These are phyloP conservation scores for Ajuga reptans DNA, from an alignment of 305 asterid genomes.

Conservation along the genomic window DNA sequence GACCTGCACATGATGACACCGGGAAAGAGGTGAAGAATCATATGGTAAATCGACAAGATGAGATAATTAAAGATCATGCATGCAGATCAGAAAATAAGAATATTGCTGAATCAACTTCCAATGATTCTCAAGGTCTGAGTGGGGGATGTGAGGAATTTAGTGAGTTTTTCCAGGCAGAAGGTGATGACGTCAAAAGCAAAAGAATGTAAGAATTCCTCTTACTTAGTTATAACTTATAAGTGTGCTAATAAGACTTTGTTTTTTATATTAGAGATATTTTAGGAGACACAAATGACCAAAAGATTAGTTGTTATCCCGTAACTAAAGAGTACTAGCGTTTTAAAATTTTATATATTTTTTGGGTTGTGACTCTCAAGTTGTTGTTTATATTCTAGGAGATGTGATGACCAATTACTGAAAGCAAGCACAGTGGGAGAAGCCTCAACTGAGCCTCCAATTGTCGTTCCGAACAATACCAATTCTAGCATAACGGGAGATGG, in stretches of 20 bases:
- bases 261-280: background rate
- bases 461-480: constrained; percentile 33
- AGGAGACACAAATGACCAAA: background rate
- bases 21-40: constrained; percentile 21
- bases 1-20: constrained; percentile 19
- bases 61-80: constrained; percentile 19
- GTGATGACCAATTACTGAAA: constrained; percentile 25
- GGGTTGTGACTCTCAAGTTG: background rate
- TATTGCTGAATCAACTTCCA: constrained; percentile 29
- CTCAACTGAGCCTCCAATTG: constrained; percentile 28
- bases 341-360: no score
- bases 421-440: constrained; percentile 30
- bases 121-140: constrained; percentile 30
- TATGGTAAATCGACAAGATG: constrained; percentile 20
- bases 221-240: background rate
- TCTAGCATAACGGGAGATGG: constrained; percentile 49
- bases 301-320: background rate
- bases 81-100: constrained; percentile 22
- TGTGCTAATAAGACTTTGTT: background rate
- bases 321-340: background rate
- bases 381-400: constrained; percentile 37
- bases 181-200: constrained; percentile 42
- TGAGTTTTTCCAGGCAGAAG: constrained; percentile 35
- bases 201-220: constrained; percentile 38
- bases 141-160: constrained; percentile 42